Percentiles rank a stretch among this genome's conserved stretches.
Evolutionary conservation across 345 rosid species (phyloP).

Genomic region (Corchorus capsularis): DNA sequence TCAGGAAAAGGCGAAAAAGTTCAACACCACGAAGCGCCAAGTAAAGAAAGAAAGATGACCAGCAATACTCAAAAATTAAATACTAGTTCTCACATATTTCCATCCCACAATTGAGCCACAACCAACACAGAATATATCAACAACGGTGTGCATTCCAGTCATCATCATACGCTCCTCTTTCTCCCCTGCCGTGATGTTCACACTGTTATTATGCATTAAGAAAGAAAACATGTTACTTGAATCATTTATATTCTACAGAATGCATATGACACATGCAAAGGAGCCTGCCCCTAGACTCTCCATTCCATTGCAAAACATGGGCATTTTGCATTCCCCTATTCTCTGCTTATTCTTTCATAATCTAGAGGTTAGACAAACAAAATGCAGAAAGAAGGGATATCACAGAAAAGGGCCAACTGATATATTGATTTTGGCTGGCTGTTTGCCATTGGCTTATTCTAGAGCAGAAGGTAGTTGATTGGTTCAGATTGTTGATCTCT

Average conservation of each 20-base stretch:
- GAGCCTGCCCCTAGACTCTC: background rate
- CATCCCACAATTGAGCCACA: conserved; percentile 86
- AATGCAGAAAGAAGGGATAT: background rate
- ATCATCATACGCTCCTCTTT: conserved; percentile 68
- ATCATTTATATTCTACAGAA: conserved; percentile 5
- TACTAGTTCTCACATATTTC: conserved; percentile 65
- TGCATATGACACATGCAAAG: background rate
- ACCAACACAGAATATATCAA: conserved; percentile 73
- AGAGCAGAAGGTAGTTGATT: background rate
- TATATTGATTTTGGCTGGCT: background rate
- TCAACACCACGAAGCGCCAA: conserved; percentile 11
- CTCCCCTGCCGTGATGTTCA: conserved; percentile 63
- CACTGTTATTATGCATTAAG: conserved; percentile 38
- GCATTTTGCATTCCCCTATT: background rate
- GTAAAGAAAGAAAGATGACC: conserved; percentile 12
- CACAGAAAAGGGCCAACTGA: background rate
- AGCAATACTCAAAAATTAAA: conserved; percentile 10
- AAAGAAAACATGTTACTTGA: conserved; percentile 18
- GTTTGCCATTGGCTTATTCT: background rate
- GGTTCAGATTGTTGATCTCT: background rate
- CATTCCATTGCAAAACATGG: no score
- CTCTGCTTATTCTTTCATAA: background rate
- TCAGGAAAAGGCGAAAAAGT: conserved; percentile 19
- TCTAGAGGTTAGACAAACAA: background rate
- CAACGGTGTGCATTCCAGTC: conserved; percentile 82